These are phyloP conservation scores for Dactylis glomerata DNA, from an alignment of 176 grass and related monocot genomes.

Conservation along the genomic window DNA sequence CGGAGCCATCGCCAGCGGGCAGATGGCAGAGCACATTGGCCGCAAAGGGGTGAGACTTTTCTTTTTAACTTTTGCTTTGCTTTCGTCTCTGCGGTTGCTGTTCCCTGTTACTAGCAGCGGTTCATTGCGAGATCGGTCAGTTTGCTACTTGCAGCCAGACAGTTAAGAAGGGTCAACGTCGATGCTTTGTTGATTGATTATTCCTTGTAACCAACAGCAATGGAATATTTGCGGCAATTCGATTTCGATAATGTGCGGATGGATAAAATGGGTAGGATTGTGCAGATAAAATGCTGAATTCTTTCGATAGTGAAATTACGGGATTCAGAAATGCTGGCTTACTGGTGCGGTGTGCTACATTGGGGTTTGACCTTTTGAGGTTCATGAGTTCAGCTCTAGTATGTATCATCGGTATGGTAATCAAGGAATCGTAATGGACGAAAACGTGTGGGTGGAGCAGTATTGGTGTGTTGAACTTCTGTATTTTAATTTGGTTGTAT, in stretches of 20 bases:
- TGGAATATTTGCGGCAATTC: background rate
- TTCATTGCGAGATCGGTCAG: background rate
- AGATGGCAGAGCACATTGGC: slow-evolving; percentile 90
- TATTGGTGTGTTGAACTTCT: background rate
- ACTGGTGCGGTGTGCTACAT: background rate
- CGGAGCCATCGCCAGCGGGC: slow-evolving; percentile 82
- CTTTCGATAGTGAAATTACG: background rate
- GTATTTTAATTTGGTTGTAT: background rate
- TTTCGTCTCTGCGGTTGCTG: background rate
- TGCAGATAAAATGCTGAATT: background rate
- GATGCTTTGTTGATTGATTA: background rate
- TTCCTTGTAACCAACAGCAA: background rate
- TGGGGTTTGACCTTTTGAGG: background rate
- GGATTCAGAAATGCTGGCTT: background rate
- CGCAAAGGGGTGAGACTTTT: slow-evolving; percentile 69
- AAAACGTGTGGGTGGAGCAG: background rate
- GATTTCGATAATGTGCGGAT: background rate
- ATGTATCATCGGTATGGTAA: background rate
- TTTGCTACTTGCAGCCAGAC: background rate
- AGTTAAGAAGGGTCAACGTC: background rate
- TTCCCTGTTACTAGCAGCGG: background rate
- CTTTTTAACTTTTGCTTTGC: background rate
- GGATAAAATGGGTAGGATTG: background rate
- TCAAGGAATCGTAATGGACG: background rate
- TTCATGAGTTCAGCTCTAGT: background rate